Conservation (phyloP, 2,329 filamentous ascomycete genomes). For the Fusarium pininemorale region DNA sequence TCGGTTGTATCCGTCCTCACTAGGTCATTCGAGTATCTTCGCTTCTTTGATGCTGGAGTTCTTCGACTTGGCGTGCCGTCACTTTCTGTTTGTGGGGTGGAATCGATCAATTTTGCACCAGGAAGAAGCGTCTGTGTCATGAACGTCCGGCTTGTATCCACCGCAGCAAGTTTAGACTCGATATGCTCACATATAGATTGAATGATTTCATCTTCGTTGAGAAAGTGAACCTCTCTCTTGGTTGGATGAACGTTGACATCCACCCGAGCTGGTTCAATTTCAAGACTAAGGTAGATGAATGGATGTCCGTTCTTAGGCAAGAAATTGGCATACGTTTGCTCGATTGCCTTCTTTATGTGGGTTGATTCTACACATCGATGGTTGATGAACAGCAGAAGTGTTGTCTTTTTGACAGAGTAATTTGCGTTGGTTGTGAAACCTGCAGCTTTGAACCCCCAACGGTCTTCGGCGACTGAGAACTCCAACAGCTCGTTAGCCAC, state of each 20-base stretch:
- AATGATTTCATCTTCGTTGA: conserved; percentile 97
- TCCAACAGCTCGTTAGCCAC: conserved; percentile 90
- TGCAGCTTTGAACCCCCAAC: conserved; percentile 84
- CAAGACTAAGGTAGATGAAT: conserved; percentile 89
- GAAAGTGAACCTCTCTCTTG: conserved; percentile 94
- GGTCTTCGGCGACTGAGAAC: conserved; percentile 75
- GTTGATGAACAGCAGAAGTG: conserved; percentile 92
- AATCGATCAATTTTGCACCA: conserved; percentile 57
- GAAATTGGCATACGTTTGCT: conserved; percentile 88
- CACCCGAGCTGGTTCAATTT: conserved; percentile 90
- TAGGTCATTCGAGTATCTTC: conserved; percentile 73
- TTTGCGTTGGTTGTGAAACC: conserved; percentile 93
- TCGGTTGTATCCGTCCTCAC: conserved; percentile 88
- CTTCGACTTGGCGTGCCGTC: conserved; percentile 46
- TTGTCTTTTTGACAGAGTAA: conserved; percentile 90
- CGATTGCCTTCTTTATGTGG: conserved; percentile 86
- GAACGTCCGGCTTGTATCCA: conserved; percentile 94
- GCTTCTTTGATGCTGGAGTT: conserved; percentile 51
- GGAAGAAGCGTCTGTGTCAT: conserved; percentile 91
- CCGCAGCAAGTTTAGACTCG: conserved; percentile 78
- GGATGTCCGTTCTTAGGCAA: conserved; percentile 94
- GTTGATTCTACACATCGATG: conserved; percentile 92
- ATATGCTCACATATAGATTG: conserved; percentile 85
- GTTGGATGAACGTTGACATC: conserved; percentile 99
- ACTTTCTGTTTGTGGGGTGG: conserved; percentile 39